Evolutionary conservation across 2,329 filamentous ascomycete genomes (phyloP).

Genomic region (Fusarium lyarnte): DNA sequence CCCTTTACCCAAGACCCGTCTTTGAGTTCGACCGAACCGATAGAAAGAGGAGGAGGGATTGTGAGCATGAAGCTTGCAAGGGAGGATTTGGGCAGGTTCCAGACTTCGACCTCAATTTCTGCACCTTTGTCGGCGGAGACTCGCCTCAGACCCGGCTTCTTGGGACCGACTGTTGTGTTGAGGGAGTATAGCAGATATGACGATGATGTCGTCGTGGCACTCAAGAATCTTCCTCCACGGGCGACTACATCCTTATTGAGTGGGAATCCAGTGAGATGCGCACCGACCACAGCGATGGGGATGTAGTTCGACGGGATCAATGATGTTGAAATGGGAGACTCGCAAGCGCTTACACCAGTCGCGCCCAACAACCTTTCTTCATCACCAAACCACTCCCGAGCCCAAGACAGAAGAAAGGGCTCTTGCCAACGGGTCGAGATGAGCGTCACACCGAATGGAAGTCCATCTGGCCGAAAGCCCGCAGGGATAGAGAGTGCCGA

Average conservation of each 20-base stretch:
- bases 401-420: constrained; percentile 42
- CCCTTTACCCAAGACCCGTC: constrained; percentile 49
- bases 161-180: constrained; percentile 19
- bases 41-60: constrained; percentile 47
- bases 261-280: constrained; percentile 48
- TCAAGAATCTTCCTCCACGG: constrained; percentile 42
- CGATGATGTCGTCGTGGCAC: constrained; percentile 43
- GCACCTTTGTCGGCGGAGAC: constrained; percentile 35
- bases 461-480: constrained; percentile 49
- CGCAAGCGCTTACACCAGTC: constrained; percentile 29
- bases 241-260: constrained; percentile 48
- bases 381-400: constrained; percentile 42
- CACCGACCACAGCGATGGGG: constrained; percentile 48
- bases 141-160: constrained; percentile 48
- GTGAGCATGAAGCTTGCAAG: constrained; percentile 48
- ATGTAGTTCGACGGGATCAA: background rate
- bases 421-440: constrained; percentile 51
- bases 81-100: constrained; percentile 44
- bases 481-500: constrained; percentile 64
- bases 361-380: constrained; percentile 42
- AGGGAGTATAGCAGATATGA: constrained; percentile 47
- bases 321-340: background rate
- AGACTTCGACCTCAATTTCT: constrained; percentile 49
- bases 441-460: constrained; percentile 52
- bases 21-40: constrained; percentile 49